Base-by-base conservation (phyloP, 495 filamentous ascomycete species). In the Xylaria acuta region DNA sequence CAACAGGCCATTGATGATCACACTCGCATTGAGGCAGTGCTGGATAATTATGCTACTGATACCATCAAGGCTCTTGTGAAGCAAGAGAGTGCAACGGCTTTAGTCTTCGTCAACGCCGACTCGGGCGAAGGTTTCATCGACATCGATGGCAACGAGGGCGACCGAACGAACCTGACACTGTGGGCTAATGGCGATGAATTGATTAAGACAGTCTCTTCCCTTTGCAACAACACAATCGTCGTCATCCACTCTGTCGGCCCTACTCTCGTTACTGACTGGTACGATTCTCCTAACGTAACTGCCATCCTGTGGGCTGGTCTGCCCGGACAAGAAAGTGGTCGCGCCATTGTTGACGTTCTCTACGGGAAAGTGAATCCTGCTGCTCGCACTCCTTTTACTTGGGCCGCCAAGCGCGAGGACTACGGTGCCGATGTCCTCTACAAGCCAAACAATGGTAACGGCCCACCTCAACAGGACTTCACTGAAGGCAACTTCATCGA, bases 301-400 rank as follows among this genome's bases (percentile, higher is more conserved):
- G 96, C 93, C 34, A 96, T 99, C 51, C 77, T 98, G 22, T 98
- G 94, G 92, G 96, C 95, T 72, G 95, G 95, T 79, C 80, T 98
- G 54, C 96, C 96, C 0, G 96, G 96, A 16, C 92, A 98, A 78
- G 92, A 99, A 80, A 94, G 91, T 40, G 96, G 96, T 49, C 95
- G 96, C 81, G 88, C 92, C n/a, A 89, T 99, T 72, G 89, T 90
- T 34, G 95, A 98, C 77, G 89, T 99, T 8, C 90, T 99, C 16
- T 99, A 97, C 80, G 96, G 96, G 60, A 88, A 86, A 62, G 89
- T 94, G 78, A 97, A 96, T 82, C 95, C 96, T 8, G 88, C 90
- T 41, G 96, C 87, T 73, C 95, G 96, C 78, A 86, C 91, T 1
- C 93, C 94, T 3, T 98, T 98, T 83, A 97, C 96, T 41, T 92